Evolutionary conservation across 257 asterid genomes (phyloP).

Genomic region (Fraxinus anomala): DNA sequence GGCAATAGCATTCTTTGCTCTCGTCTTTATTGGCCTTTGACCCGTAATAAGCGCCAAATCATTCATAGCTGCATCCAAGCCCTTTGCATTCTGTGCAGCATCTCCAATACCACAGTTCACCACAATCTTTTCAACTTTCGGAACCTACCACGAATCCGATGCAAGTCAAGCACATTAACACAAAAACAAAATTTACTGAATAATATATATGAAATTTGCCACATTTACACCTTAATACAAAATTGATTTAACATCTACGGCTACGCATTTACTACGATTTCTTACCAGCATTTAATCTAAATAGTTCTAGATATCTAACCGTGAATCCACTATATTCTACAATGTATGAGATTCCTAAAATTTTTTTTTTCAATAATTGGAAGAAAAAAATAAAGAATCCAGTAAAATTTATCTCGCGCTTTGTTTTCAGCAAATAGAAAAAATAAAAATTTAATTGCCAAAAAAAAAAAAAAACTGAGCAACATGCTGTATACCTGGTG

Average conservation of each 20-base stretch:
- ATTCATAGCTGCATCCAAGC: slow-evolving; percentile 90
- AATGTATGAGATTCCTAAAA: not conserved
- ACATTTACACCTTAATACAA: not conserved
- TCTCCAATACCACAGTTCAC: slow-evolving; percentile 99
- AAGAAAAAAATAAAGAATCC: not conserved
- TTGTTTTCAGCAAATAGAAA: slow-evolving; percentile 8
- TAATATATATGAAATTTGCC: not conserved
- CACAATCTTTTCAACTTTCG: slow-evolving; percentile 80
- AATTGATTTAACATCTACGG: too few species aligned
- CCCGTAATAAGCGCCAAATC: slow-evolving; percentile 92
- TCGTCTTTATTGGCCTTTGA: slow-evolving; percentile 89
- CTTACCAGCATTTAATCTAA: not conserved
- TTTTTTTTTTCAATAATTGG: not conserved
- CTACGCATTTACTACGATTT: too few species aligned
- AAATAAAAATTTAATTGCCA: slow-evolving; percentile 2
- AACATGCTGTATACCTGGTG: slow-evolving; percentile 55
- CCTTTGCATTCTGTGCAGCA: slow-evolving; percentile 98
- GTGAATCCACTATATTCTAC: not conserved
- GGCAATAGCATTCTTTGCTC: slow-evolving; percentile 96
- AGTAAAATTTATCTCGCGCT: not conserved
- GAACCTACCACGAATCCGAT: slow-evolving; percentile 58
- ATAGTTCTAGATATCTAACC: not conserved
- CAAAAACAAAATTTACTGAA: not conserved
- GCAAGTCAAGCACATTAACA: slow-evolving; percentile 17
- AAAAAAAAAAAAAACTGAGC: not conserved